Base-by-base conservation (phyloP, 768 basidiomycete species). In the Boletus pseudopeckii region DNA sequence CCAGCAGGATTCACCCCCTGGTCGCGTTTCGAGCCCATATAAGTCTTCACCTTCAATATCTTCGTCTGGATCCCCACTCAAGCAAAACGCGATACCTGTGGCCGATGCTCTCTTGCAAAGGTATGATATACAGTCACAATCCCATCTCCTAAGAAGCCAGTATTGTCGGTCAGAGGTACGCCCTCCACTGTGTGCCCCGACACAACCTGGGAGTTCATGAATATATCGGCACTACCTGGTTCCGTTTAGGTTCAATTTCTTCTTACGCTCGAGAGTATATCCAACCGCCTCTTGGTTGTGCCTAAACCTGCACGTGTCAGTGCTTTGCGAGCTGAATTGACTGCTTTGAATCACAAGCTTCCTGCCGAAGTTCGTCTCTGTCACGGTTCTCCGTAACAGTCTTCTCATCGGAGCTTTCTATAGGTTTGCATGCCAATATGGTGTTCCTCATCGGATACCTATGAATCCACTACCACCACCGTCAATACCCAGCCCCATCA, bases 301-400 rank as follows among this genome's bases (percentile, higher is more conserved):
- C 97, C 97, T 14, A 88, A 88, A 64, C 93, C 90, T 42, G 97
- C 97, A 13, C 85, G 96, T 37, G 88, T 98, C 39, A 96, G 93
- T 69, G 95, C 97, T n/a, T 75, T 99, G 42, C 78, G 97, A 66
- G 97, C 97, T 32, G 97, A 98, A 68, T 72, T 99, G 62, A 99
- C 97, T 5, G 86, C 88, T 17, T 74, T 99, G 50, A 99, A 99
- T 65, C 96, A 99, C 66, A 91, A 89, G 67, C 81, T 99, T 30
- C 97, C 97, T 14, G 92, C 97, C 3, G 97, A 98, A 79, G 95
- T 92, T 71, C 69, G 65, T 63, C 13, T 57, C 10, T 37, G 14
- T 50, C 41, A 20, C n/a, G 1, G 14, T 30, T 39, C 34, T 38
- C 28, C 54, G 14, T 45, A 17, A 13, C 8, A 15, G 1, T 34